These are phyloP conservation scores for Clonostachys rosea DNA, from an alignment of 2,329 filamentous ascomycete genomes.

Conservation along the genomic window DNA sequence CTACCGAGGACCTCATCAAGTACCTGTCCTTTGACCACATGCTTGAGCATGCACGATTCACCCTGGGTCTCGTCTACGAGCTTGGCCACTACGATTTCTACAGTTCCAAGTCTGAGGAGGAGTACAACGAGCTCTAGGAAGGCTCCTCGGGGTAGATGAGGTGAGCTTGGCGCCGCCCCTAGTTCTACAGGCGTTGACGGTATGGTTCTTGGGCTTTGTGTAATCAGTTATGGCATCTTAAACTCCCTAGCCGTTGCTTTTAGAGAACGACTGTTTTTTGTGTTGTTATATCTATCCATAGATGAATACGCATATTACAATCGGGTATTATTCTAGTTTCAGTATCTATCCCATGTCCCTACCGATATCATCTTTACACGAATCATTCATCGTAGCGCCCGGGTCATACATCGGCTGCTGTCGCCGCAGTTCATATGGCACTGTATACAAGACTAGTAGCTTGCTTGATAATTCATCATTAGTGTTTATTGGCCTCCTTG, in stretches of 20 bases:
- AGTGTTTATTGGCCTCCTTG: conserved; percentile 11
- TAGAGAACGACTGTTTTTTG: too few relatives aligned
- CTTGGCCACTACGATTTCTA: conserved; percentile 72
- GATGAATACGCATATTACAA: too few relatives aligned
- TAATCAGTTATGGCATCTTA: not conserved
- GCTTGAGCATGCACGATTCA: conserved; percentile 84
- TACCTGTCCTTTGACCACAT: conserved; percentile 83
- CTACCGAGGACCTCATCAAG: conserved; percentile 65
- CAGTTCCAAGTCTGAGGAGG: conserved; percentile 20
- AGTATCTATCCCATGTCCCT: too few relatives aligned
- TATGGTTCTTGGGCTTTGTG: not conserved
- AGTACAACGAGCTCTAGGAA: conserved; percentile 27
- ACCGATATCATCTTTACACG: not conserved
- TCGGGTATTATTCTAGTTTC: too few relatives aligned
- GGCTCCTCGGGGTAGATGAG: not conserved
- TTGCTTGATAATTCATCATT: too few relatives aligned
- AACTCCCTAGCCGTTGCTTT: not conserved
- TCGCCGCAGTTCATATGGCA: not conserved
- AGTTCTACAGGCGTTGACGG: not conserved
- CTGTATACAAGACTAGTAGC: not conserved
- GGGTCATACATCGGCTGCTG: too few relatives aligned
- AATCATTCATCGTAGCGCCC: not conserved
- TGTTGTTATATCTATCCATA: too few relatives aligned
- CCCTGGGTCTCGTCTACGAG: conserved; percentile 78
- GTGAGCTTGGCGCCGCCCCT: not conserved